A percentile compares a stretch with the other conserved stretches of the same genome.
phyloP scores from a whole-genome alignment of 495 filamentous ascomycete species.

The Hypoxylon cercidicola region DNA sequence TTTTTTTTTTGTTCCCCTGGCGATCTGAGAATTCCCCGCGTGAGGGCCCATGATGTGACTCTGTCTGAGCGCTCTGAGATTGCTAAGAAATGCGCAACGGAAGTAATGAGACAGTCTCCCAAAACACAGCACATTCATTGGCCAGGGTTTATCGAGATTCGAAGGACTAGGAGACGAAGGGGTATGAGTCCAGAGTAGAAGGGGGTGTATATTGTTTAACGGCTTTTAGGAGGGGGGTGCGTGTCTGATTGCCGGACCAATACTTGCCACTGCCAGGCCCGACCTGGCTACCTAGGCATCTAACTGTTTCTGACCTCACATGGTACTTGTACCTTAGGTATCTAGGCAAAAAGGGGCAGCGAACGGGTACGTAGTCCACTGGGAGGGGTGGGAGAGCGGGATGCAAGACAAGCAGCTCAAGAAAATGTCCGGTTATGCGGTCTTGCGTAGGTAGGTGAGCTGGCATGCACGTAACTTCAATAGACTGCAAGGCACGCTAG shows the following conservation, averaged over 20 bases:
- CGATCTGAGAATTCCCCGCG: constrained; percentile 45
- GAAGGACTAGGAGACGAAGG: constrained; percentile 39
- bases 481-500: constrained; percentile 35
- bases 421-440: constrained; percentile 43
- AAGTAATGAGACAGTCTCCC: constrained; percentile 44
- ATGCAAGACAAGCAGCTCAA: constrained; percentile 39
- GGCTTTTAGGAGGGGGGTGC: constrained; percentile 43
- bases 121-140: constrained; percentile 41
- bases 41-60: constrained; percentile 37
- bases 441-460: constrained; percentile 38
- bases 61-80: constrained; percentile 43
- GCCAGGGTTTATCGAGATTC: constrained; percentile 48
- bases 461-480: constrained; percentile 42
- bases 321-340: constrained; percentile 16
- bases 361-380: constrained; percentile 26
- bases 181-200: constrained; percentile 19
- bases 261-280: constrained; percentile 18
- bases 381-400: constrained; percentile 35
- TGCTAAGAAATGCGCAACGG: constrained; percentile 46
- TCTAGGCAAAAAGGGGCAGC: constrained; percentile 27
- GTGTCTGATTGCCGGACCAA: constrained; percentile 43
- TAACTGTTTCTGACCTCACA: constrained; percentile 36
- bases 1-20: constrained; percentile 24
- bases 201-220: constrained; percentile 43
- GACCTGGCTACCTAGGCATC: constrained; percentile 11